Evolutionary conservation across 2,329 filamentous ascomycete genomes (phyloP).

Genomic region (Cephalotrichum gorgonifer): DNA sequence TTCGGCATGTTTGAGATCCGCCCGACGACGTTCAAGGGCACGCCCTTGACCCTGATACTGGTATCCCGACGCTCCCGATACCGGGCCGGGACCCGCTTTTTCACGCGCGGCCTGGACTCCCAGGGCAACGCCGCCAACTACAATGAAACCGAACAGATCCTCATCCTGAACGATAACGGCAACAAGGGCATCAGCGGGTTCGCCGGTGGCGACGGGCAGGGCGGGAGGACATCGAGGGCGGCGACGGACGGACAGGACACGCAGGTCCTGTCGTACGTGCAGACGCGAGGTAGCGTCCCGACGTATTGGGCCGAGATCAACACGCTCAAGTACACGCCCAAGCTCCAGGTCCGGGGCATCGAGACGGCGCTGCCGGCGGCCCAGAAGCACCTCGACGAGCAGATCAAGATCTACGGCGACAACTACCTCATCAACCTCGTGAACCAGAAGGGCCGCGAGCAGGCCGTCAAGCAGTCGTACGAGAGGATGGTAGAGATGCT

Average conservation of each 20-base stretch:
- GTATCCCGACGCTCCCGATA: conserved; percentile 85
- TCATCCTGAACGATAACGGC: conserved; percentile 71
- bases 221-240: conserved; percentile 48
- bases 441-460: conserved; percentile 89
- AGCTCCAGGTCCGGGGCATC: conserved; percentile 74
- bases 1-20: conserved; percentile 93
- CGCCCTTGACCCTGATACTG: conserved; percentile 71
- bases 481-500: conserved; percentile 78
- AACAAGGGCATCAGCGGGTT: conserved; percentile 68
- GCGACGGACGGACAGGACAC: conserved; percentile 57
- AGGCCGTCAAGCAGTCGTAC: conserved; percentile 83
- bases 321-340: conserved; percentile 82
- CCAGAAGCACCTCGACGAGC: conserved; percentile 81
- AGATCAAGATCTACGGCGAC: conserved; percentile 87
- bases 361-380: conserved; percentile 73
- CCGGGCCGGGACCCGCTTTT: conserved; percentile 85
- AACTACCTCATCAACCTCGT: conserved; percentile 97
- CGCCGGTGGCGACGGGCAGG: conserved; percentile 63
- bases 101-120: conserved; percentile 88
- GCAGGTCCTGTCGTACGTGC: conserved; percentile 88
- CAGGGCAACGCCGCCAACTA: conserved; percentile 95
- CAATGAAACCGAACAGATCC: conserved; percentile 93
- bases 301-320: conserved; percentile 97
- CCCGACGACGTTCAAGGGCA: conserved; percentile 75
- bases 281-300: conserved; percentile 91